These are phyloP conservation scores for Pseudonitzschia multiseries DNA, from an alignment of 108 stramenopile genomes.

Conservation along the genomic window DNA sequence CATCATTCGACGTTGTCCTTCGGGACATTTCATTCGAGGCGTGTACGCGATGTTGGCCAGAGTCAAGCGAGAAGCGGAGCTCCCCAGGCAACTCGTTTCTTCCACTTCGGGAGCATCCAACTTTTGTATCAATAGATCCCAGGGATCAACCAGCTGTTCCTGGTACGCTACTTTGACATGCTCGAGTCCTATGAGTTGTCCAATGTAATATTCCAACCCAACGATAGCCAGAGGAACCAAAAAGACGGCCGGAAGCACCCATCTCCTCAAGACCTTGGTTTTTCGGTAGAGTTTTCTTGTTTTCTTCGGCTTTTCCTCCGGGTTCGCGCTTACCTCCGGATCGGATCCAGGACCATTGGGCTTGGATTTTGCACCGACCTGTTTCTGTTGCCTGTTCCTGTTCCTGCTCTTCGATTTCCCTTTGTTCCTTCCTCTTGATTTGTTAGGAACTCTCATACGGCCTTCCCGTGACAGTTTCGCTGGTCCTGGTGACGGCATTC, in stretches of 20 bases:
- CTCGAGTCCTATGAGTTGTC: conserved; percentile 19
- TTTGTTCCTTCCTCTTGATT: too few relatives aligned
- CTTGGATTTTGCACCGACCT: too few relatives aligned
- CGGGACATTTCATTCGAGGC: conserved; percentile 11
- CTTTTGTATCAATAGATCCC: conserved; percentile 15
- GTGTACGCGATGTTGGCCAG: conserved; percentile 12
- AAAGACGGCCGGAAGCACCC: conserved; percentile 21
- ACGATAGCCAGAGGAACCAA: conserved; percentile 25
- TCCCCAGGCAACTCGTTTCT: neutral
- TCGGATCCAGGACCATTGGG: too few relatives aligned
- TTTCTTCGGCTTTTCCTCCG: conserved; percentile 3
- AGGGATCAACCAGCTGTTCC: conserved; percentile 29
- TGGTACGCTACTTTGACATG: conserved; percentile 25
- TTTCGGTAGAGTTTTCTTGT: conserved; percentile 14
- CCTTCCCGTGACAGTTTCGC: too few relatives aligned
- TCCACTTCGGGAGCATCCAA: neutral
- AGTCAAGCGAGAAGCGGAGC: neutral
- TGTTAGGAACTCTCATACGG: too few relatives aligned
- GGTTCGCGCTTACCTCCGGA: too few relatives aligned
- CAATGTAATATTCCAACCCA: conserved; percentile 29
- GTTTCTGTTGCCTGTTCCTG: too few relatives aligned
- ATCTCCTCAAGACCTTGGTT: conserved; percentile 18
- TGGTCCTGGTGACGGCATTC: too few relatives aligned
- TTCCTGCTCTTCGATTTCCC: too few relatives aligned
- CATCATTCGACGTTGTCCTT: conserved; percentile 25